Evolutionary conservation across 768 basidiomycete genomes (phyloP), one percentile per base, ranked within the genome.

Genomic region (Melanogaster broomeanus): DNA sequence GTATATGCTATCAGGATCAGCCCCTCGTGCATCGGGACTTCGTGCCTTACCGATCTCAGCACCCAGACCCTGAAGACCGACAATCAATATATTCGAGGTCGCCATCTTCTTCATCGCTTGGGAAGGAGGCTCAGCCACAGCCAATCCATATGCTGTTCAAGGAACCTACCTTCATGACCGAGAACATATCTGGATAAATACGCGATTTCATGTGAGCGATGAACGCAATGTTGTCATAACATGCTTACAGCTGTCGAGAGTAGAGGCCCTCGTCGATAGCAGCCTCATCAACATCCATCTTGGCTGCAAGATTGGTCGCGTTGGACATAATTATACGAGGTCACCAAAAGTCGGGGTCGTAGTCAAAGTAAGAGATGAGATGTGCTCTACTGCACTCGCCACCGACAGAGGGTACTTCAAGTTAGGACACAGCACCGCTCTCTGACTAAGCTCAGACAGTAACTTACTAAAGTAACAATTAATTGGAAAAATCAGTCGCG

Each of bases 41-140:
- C 24, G 24, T 24, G 21, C 52, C 74, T 53, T 74, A 85, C 95
- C 96, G 63, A 98, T 97, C 73, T 99, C 97, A 51, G 91, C 91
- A 40, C 97, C 96, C 51, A 99, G 72, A 48, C 97, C 97, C 51
- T 88, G 87, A 65, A 93, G 72, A 10, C 97, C 97, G 41, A 97
- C 86, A 56, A 99, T 84, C 56, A 99, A 82, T 37, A 98, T 89
- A 65, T 97, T 97, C 33, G 95, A 98, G 15, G 82, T 77, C 7
- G 97, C 96, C 97, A 99, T 98, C 65, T 87, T 88, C 79, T 97
- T 97, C 97, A 98, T 98, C 40, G 96, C 96, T 98, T 60, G 8
- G 11, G n/a, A 41, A 24, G 40, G n/a, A 27, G 19, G 9, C 28
- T 73, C 44, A 70, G 56, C 40, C 21, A 61, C 15, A 3, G 21